A percentile compares a stretch with the other conserved stretches of the same genome.
Evolutionary conservation across 768 basidiomycete genomes (phyloP).

Genomic region (button mushroom (Agaricus bisporus)): DNA sequence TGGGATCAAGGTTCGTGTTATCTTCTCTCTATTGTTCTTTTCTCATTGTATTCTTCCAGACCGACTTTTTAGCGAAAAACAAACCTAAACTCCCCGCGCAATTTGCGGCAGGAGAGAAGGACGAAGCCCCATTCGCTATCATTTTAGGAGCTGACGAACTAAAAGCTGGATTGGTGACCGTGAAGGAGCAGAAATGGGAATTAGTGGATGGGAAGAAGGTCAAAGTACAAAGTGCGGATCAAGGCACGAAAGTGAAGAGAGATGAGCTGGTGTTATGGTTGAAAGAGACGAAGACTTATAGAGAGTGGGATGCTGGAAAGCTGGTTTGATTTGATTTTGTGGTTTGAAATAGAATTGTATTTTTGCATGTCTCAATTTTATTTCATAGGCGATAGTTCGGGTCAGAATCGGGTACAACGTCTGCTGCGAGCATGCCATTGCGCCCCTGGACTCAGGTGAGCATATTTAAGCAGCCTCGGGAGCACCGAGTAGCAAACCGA

Average conservation of each 20-base stretch:
- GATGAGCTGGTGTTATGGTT: constrained; percentile 60
- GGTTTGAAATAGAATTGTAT: neutral
- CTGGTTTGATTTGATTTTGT: constrained; percentile 7
- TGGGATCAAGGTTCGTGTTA: constrained; percentile 72
- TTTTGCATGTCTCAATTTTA: too few species aligned
- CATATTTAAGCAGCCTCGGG: too few species aligned
- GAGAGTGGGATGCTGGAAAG: constrained; percentile 34
- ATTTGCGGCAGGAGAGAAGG: constrained; percentile 85
- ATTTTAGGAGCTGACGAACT: constrained; percentile 88
- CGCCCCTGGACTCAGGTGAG: too few species aligned
- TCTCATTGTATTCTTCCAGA: constrained; percentile 31
- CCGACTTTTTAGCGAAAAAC: constrained; percentile 88
- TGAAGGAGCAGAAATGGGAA: constrained; percentile 90
- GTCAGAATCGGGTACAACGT: too few species aligned
- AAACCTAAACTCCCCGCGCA: constrained; percentile 88
- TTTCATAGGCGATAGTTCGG: too few species aligned
- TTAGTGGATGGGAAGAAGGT: constrained; percentile 65
- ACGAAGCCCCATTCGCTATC: constrained; percentile 89
- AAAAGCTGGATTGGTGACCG: constrained; percentile 74
- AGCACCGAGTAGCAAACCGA: too few species aligned
- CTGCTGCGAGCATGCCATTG: too few species aligned
- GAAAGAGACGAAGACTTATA: constrained; percentile 40
- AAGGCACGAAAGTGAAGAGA: constrained; percentile 61
- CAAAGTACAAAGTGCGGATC: constrained; percentile 56
- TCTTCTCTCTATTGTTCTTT: neutral